Conservation (phyloP, 768 basidiomycete genomes). For the Tubosaeta brunneosetosa region DNA sequence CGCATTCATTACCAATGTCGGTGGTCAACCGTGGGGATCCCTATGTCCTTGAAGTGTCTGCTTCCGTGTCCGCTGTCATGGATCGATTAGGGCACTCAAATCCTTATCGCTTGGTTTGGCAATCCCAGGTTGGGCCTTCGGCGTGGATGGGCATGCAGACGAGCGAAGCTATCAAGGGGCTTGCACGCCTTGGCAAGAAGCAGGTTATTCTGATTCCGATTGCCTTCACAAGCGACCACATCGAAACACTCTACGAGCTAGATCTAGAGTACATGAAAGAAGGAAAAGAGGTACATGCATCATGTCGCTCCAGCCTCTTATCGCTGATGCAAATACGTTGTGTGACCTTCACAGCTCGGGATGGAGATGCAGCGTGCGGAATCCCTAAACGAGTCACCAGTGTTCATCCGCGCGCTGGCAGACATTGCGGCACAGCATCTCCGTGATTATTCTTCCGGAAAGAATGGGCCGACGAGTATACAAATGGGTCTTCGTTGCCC, state of each 20-base stretch:
- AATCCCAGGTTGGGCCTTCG: conserved; percentile 93
- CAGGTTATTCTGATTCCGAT: conserved; percentile 85
- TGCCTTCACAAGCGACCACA: conserved; percentile 98
- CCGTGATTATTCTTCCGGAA: conserved; percentile 52
- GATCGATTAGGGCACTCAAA: conserved; percentile 70
- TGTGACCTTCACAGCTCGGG: conserved; percentile 57
- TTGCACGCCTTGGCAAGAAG: conserved; percentile 71
- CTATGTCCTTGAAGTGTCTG: conserved; percentile 92
- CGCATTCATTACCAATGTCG: conserved; percentile 96
- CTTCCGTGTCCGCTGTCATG: conserved; percentile 94
- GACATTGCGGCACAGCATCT: conserved; percentile 86
- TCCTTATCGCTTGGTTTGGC: conserved; percentile 95
- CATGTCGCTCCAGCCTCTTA: background rate
- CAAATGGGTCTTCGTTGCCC: conserved; percentile 90
- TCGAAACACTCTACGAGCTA: conserved; percentile 96
- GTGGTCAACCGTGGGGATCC: conserved; percentile 99
- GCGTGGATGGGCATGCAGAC: conserved; percentile 99
- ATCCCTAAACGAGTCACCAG: conserved; percentile 92
- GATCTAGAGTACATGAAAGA: conserved; percentile 92
- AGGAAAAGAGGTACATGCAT: conserved; percentile 68
- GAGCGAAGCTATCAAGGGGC: conserved; percentile 81
- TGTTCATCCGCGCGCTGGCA: conserved; percentile 91
- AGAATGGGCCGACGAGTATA: conserved; percentile 57
- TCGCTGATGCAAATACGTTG: background rate
- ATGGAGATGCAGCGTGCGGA: conserved; percentile 86